phyloP scores from a whole-genome alignment of 306 rosid species.

The Fragaria nilgerrensis region DNA sequence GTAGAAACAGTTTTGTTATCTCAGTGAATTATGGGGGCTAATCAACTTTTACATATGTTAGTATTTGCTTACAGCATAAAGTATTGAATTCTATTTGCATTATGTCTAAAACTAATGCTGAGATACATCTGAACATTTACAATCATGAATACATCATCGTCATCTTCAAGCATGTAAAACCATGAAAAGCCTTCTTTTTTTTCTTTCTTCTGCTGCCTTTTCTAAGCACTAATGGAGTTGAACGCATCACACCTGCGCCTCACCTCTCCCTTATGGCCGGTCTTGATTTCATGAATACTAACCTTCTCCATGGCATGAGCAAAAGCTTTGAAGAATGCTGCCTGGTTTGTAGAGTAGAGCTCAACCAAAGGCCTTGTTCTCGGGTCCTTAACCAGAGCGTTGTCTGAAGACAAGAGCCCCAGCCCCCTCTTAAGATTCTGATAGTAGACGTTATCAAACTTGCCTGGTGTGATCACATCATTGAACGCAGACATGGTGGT shows the following conservation, averaged over 20 bases:
- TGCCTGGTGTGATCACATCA: constrained; percentile 49
- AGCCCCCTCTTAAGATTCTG: constrained; percentile 43
- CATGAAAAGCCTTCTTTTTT: not conserved
- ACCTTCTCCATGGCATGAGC: constrained; percentile 50
- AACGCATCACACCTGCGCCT: constrained; percentile 46
- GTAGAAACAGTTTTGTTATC: not conserved
- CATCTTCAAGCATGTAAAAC: not conserved
- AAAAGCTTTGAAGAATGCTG: constrained; percentile 39
- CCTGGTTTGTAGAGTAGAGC: constrained; percentile 36
- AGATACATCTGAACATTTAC: not conserved
- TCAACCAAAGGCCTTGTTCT: constrained; percentile 42
- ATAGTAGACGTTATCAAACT: constrained; percentile 50
- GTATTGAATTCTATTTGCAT: not conserved
- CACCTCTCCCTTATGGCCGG: constrained; percentile 47
- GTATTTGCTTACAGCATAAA: not conserved
- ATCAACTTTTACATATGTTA: not conserved
- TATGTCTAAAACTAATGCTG: not conserved
- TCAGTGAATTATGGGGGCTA: not conserved
- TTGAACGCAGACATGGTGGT: constrained; percentile 45
- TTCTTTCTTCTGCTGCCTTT: not conserved
- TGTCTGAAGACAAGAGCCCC: constrained; percentile 41
- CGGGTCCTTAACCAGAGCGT: constrained; percentile 32
- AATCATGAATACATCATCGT: not conserved
- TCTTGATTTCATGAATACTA: constrained; percentile 36
- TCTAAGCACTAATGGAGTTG: constrained; percentile 23